Base-by-base conservation (phyloP, 1,284 basidiomycete genomes). In the Schizopora paradoxa region DNA sequence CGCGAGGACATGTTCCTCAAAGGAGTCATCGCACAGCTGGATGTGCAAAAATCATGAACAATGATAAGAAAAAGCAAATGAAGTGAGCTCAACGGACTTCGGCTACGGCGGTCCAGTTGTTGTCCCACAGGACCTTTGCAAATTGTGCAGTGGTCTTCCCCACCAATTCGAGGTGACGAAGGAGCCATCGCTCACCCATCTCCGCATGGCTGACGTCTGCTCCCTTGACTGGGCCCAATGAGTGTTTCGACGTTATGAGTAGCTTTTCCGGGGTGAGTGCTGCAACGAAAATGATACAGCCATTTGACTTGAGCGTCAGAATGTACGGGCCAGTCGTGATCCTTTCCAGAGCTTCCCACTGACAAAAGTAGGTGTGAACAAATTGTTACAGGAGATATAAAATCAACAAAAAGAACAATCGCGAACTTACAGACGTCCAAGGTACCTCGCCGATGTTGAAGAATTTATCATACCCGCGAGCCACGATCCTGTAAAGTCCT, bases 391-490 rank as follows among this genome's bases (percentile, higher is more conserved):
- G 19, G 26, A 36, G n/a, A 22, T 13, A 7, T 6, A 16, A 50
- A 19, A 33, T n/a, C 16, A 41, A 19, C 27, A 41, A 25, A 5
- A 26, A 8, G 26, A 40, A 43, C 46, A 39, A 31, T 27, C n/a
- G 22, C 33, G 41, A 32, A n/a, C 86, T 60, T 58, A 95, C 94
- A 45, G 82, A 82, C 0, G 86, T 94, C 92, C 94, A 99, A 1
- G 86, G 84, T 21, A 98, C 90, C 62, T 99, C 95, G 22, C 83
- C 88, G 26, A 96, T 89, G 62, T 97, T 99, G 74, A 99, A 99
- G 67, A 99, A 99, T 67, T 99, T 99, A 73, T 99, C 96, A 59
- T 99, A 99, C 0, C 95, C 95, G 39, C 96, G 70, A 0, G 79
- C 86, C 0, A 95, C 83, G 46, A 99, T 95, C 40, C 90, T 68